Evolutionary conservation across 768 basidiomycete genomes (phyloP), one percentile per base, ranked within the genome.

Genomic region (Pisolithus albus): DNA sequence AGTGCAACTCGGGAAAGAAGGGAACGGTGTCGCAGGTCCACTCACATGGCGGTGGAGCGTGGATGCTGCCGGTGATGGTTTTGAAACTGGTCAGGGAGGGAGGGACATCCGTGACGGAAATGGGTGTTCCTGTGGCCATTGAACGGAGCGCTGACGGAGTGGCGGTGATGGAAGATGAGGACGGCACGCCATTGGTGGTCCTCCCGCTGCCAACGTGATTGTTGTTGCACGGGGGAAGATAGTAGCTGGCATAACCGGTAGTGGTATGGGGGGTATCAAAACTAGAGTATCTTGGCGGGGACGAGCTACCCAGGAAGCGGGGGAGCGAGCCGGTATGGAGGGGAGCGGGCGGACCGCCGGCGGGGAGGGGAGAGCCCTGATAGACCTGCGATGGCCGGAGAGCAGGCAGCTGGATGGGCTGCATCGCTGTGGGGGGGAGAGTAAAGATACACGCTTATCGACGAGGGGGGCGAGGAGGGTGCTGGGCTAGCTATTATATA

Each of bases 241-340:
- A 23, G 21, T 21, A 19, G 18, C 7, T 11, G 40, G 21, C 7
- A 21, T 7, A 41, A 21, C 40, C 26, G 43, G 23, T 26, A 23
- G 43, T 23, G 41, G 50, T 37, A 30, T 51, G 37, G 45, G 48
- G 57, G 40, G 49, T n/a, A 50, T 59, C 57, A 49, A 56, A 59
- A 36, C 32, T 41, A 18, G 41, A 38, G 52, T 60, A 64, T 55
- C 54, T 52, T 55, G 63, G 56, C 10, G 40, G 40, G 18, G 21
- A 11, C 59, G 63, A 66, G 64, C 64, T 53, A 52, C 62, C 64
- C 56, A 66, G 52, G 64, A 64, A 65, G 64, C 56, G 60, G 45
- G 58, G 4, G 16, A 56, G 57, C 48, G 62, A 53, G 34, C 34
- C 34, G 53, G 39, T 52, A 10, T 50, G 49, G 36, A 47, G 55